Conservation (phyloP, 106 monocot species). For the Acanthochlamys bracteata region DNA sequence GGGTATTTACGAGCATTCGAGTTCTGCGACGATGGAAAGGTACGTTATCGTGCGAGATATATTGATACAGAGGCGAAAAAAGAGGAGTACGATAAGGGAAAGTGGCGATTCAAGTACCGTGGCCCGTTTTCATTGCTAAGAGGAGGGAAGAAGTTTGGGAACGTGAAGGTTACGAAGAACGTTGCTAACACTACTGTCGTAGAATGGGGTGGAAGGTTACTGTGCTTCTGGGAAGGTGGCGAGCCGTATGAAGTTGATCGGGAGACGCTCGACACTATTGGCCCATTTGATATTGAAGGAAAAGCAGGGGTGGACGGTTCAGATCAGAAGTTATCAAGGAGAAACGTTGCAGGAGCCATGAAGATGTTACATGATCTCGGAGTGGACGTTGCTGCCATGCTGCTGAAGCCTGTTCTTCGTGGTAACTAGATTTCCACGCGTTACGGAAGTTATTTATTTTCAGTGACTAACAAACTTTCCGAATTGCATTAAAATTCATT, state of each 20-base stretch:
- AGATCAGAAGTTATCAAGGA: neutral
- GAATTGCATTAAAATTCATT: no score
- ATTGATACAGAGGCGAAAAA: slow-evolving; percentile 51
- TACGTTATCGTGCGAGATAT: slow-evolving; percentile 61
- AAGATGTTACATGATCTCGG: slow-evolving; percentile 14
- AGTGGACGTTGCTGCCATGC: slow-evolving; percentile 41
- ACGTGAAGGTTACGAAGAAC: slow-evolving; percentile 96
- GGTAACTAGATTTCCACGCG: no score
- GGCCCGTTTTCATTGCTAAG: slow-evolving; percentile 82
- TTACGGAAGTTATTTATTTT: no score
- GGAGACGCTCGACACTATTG: slow-evolving; percentile 44
- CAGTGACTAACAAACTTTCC: no score
- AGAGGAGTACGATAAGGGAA: slow-evolving; percentile 40
- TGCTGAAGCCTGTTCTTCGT: slow-evolving; percentile 50
- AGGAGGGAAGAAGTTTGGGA: slow-evolving; percentile 56
- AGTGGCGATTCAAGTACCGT: slow-evolving; percentile 73
- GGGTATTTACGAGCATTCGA: slow-evolving; percentile 84
- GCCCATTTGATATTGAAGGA: slow-evolving; percentile 34
- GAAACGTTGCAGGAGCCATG: neutral
- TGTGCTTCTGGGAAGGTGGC: slow-evolving; percentile 92
- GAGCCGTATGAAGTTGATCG: slow-evolving; percentile 70
- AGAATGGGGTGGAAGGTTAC: slow-evolving; percentile 48
- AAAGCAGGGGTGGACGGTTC: slow-evolving; percentile 13
- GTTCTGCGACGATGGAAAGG: slow-evolving; percentile 24
- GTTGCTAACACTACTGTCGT: slow-evolving; percentile 84